These are phyloP conservation scores for Eucalyptus erythrocorys DNA, from an alignment of 345 rosid genomes.

Conservation along the genomic window DNA sequence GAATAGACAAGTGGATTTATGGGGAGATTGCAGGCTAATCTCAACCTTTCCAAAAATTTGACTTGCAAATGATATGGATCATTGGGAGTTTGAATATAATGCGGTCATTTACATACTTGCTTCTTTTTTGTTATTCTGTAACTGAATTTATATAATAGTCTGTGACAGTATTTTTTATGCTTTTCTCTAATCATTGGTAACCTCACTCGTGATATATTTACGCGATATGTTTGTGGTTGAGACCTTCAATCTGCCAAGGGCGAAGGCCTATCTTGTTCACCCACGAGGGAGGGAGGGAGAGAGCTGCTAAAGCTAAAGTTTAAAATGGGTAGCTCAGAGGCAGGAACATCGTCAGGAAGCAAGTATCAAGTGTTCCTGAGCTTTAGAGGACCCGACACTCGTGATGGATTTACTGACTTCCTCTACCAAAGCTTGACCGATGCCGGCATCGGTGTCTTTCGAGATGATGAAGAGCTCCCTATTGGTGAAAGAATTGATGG, in stretches of 20 bases:
- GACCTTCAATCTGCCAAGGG: not conserved
- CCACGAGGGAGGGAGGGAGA: not conserved
- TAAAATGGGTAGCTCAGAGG: not conserved
- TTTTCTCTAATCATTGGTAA: too few relatives aligned
- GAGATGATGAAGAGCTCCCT: not conserved
- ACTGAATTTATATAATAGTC: too few relatives aligned
- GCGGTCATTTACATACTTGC: too few relatives aligned
- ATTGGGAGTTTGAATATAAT: too few relatives aligned
- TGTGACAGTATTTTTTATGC: too few relatives aligned
- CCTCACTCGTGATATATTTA: not conserved
- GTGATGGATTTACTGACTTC: accelerated
- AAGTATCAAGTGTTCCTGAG: not conserved
- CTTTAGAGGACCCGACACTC: not conserved
- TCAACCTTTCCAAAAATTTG: too few relatives aligned
- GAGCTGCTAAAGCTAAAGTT: not conserved
- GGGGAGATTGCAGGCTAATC: too few relatives aligned
- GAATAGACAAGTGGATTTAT: too few relatives aligned
- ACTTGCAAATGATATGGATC: too few relatives aligned
- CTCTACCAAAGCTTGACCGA: not conserved
- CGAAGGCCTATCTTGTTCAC: not conserved
- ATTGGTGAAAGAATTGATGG: not conserved
- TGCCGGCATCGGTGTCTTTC: not conserved
- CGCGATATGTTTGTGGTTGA: not conserved
- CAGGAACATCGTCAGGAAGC: accelerated
- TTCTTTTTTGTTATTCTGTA: too few relatives aligned